These are phyloP conservation scores for Boletus rex-veris DNA, from an alignment of 768 basidiomycete genomes.

Conservation along the genomic window DNA sequence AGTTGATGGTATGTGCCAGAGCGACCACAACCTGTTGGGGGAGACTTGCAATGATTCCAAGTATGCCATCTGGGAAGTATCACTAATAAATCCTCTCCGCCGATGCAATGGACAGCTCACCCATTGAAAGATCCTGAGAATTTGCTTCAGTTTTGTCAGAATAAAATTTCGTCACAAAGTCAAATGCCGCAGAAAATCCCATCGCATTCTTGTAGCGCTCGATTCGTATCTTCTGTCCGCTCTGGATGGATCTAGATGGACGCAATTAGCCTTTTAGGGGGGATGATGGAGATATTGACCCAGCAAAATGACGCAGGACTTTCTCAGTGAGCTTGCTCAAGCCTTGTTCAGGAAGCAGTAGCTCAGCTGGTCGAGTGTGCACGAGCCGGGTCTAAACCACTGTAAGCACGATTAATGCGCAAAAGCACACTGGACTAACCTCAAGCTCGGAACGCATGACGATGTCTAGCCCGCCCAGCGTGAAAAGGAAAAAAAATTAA, in stretches of 20 bases:
- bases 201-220: slow-evolving; percentile 58
- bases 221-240: slow-evolving; percentile 48
- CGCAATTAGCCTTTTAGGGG: slow-evolving; percentile 6
- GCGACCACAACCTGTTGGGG: slow-evolving; percentile 69
- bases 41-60: slow-evolving; percentile 61
- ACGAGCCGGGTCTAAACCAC: slow-evolving; percentile 71
- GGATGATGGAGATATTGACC: slow-evolving; percentile 38
- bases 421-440: slow-evolving; percentile 36
- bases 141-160: slow-evolving; percentile 44
- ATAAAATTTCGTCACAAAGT: slow-evolving; percentile 63
- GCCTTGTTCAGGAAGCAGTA: slow-evolving; percentile 59
- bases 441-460: slow-evolving; percentile 88
- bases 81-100: neutral
- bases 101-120: neutral
- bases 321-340: slow-evolving; percentile 71
- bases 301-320: slow-evolving; percentile 68
- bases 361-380: slow-evolving; percentile 79
- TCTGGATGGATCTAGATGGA: slow-evolving; percentile 35
- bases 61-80: slow-evolving; percentile 47
- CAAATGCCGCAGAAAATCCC: slow-evolving; percentile 68
- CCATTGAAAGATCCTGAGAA: slow-evolving; percentile 36
- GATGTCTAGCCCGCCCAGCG: slow-evolving; percentile 48
- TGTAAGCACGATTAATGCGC: neutral
- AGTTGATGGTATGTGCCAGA: slow-evolving; percentile 66
- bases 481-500: slow-evolving; percentile 3